These are phyloP conservation scores for Talaromyces proteolyticus DNA, from an alignment of 495 filamentous ascomycete genomes.

Conservation along the genomic window DNA sequence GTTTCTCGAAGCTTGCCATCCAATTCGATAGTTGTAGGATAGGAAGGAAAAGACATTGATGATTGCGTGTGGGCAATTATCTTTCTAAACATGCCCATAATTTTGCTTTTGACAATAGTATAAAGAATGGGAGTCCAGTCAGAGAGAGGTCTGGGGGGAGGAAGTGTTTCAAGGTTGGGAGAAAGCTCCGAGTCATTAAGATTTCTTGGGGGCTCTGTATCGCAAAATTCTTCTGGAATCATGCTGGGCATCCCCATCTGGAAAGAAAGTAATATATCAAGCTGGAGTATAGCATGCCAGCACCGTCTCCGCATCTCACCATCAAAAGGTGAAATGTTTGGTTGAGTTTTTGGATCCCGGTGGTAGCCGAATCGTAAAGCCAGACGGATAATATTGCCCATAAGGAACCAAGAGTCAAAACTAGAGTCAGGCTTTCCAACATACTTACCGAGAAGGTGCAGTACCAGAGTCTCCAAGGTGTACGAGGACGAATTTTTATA, in stretches of 20 bases:
- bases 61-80: conserved; percentile 27
- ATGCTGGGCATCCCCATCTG: conserved; percentile 49
- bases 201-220: conserved; percentile 39
- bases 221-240: conserved; percentile 40
- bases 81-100: conserved; percentile 31
- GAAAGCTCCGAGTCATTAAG: conserved; percentile 44
- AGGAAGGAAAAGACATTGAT: conserved; percentile 16
- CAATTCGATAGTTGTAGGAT: conserved; percentile 24
- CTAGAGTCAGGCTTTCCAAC: conserved; percentile 34
- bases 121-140: conserved; percentile 46
- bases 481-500: conserved; percentile 38
- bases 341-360: conserved; percentile 30
- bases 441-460: conserved; percentile 42
- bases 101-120: conserved; percentile 34
- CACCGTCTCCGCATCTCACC: conserved; percentile 30
- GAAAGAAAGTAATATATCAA: conserved; percentile 32
- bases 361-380: conserved; percentile 53
- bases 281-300: conserved; percentile 21
- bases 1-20: conserved; percentile 24
- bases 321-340: conserved; percentile 18
- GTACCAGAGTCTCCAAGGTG: conserved; percentile 41
- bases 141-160: conserved; percentile 30
- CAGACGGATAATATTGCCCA: conserved; percentile 39
- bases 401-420: conserved; percentile 41
- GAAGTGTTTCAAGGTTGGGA: conserved; percentile 32